phyloP scores from a whole-genome alignment of 306 rosid genomes.

The Mucuna pruriens region DNA sequence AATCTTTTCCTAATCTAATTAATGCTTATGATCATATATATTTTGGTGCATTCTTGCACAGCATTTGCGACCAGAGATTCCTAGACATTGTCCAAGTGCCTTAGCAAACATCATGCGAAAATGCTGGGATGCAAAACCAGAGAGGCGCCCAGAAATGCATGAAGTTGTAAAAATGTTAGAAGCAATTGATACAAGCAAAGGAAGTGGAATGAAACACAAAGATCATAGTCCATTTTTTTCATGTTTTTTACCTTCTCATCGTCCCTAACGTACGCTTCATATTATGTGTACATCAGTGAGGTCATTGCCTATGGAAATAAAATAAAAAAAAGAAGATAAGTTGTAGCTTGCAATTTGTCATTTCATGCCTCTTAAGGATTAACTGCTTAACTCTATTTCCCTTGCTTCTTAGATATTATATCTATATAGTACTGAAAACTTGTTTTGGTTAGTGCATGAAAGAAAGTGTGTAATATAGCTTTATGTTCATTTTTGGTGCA shows the following conservation, averaged over 20 bases:
- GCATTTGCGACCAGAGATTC: conserved; percentile 80
- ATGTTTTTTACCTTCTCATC: conserved; percentile 55
- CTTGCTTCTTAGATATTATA: not conserved
- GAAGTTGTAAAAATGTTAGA: conserved; percentile 76
- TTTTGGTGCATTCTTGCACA: conserved; percentile 19
- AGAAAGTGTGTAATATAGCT: not conserved
- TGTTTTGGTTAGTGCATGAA: not conserved
- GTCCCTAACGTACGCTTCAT: conserved; percentile 48
- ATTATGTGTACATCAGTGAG: not conserved
- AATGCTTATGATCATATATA: not conserved
- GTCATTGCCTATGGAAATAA: not conserved
- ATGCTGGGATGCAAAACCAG: conserved; percentile 78
- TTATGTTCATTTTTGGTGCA: not conserved
- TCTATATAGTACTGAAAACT: not conserved
- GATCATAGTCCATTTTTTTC: conserved; percentile 56
- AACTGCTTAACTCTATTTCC: not conserved
- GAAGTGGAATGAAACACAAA: conserved; percentile 77
- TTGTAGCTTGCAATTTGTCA: not conserved
- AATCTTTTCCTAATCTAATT: not conserved
- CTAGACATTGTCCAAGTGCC: conserved; percentile 71
- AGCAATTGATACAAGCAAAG: conserved; percentile 75
- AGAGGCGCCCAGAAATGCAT: conserved; percentile 77
- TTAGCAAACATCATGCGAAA: conserved; percentile 64
- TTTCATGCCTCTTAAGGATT: not conserved
- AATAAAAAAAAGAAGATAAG: no score